These are phyloP conservation scores for Acanthochlamys bracteata DNA, from an alignment of 106 monocot species.

Conservation along the genomic window DNA sequence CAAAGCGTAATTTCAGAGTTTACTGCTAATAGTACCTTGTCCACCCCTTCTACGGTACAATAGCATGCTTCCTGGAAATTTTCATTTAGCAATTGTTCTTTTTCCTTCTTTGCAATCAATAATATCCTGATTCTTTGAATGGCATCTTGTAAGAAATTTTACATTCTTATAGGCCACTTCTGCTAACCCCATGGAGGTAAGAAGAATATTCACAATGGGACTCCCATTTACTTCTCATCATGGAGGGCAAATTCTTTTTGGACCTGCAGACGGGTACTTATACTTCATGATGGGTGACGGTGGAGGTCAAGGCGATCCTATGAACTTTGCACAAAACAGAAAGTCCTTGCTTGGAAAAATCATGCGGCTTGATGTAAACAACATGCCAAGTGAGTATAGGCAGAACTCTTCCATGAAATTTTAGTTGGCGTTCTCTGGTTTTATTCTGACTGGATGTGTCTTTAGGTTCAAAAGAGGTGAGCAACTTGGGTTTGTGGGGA, in stretches of 20 bases:
- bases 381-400: slow-evolving; percentile 52
- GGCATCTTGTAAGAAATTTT: not conserved
- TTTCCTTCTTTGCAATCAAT: too few species aligned
- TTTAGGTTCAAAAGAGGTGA: slow-evolving; percentile 42
- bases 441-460: not conserved
- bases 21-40: slow-evolving; percentile 46
- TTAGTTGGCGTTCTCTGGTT: too few species aligned
- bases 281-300: slow-evolving; percentile 98
- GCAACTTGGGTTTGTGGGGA: slow-evolving; percentile 67
- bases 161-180: slow-evolving; percentile 36
- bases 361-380: slow-evolving; percentile 68
- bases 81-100: too few species aligned
- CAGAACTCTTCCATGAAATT: not conserved
- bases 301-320: slow-evolving; percentile 49
- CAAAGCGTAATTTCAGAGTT: slow-evolving; percentile 77
- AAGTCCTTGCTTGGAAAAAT: slow-evolving; percentile 88
- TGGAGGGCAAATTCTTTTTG: slow-evolving; percentile 92
- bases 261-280: slow-evolving; percentile 78
- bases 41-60: slow-evolving; percentile 52
- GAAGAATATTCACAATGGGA: slow-evolving; percentile 84
- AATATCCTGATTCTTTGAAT: too few species aligned
- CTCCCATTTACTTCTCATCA: slow-evolving; percentile 61
- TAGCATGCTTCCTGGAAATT: too few species aligned
- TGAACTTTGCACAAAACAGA: slow-evolving; percentile 83
- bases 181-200: slow-evolving; percentile 67